Evolutionary conservation across 1,284 basidiomycete genomes (phyloP).

Genomic region (Ganoderma leucocontextum): DNA sequence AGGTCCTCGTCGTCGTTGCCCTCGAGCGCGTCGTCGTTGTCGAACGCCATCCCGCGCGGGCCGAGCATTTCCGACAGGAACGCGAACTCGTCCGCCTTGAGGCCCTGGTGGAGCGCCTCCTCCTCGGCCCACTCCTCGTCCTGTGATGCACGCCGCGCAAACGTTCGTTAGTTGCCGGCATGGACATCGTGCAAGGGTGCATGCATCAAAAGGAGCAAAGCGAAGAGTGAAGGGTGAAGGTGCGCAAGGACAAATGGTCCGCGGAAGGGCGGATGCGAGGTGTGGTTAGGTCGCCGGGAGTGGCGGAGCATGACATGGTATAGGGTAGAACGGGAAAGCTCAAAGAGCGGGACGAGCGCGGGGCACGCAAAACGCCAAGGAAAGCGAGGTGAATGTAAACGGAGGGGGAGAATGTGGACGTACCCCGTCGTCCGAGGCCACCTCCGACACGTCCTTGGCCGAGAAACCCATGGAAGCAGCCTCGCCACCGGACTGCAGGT

Average conservation of each 20-base stretch:
- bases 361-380: neutral
- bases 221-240: neutral
- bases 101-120: constrained; percentile 60
- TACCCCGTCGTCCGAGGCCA: constrained; percentile 83
- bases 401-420: constrained; percentile 40
- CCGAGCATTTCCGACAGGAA: constrained; percentile 77
- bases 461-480: constrained; percentile 66
- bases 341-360: neutral
- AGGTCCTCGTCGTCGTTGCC: constrained; percentile 87
- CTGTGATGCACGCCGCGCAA: constrained; percentile 44
- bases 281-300: neutral
- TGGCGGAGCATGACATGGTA: neutral
- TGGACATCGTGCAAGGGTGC: neutral
- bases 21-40: constrained; percentile 75
- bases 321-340: neutral
- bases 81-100: constrained; percentile 68
- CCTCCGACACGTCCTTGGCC: constrained; percentile 51
- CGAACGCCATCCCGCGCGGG: constrained; percentile 63
- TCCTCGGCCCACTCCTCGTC: constrained; percentile 93
- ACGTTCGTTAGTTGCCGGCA: neutral
- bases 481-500: constrained; percentile 80
- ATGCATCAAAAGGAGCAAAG: neutral
- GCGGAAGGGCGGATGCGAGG: constrained; percentile 7
- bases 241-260: neutral
- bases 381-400: neutral